Percentiles rank a stretch among this genome's conserved stretches.
Evolutionary conservation across 129 eudicot genomes (phyloP).

Genomic region (Saussurea involucrata): DNA sequence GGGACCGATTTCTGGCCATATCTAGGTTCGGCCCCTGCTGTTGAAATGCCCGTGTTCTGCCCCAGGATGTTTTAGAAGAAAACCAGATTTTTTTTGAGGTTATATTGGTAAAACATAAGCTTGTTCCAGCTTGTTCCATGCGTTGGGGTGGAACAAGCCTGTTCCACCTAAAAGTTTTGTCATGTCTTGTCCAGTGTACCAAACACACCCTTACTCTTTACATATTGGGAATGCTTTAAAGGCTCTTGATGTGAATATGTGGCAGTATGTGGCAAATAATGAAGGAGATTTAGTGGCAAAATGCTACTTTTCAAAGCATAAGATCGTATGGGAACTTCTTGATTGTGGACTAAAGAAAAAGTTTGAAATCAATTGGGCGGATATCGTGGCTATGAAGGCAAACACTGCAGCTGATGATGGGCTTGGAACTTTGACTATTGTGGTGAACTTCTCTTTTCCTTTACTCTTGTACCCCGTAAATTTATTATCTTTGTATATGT

Average conservation of each 20-base stretch:
- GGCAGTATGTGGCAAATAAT: constrained; percentile 68
- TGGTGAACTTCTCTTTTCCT: constrained; percentile 40
- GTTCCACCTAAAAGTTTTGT: no score
- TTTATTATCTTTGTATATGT: constrained; percentile 1
- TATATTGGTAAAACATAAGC: no score
- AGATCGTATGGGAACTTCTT: constrained; percentile 96
- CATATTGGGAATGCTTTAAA: neutral
- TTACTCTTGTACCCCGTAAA: neutral
- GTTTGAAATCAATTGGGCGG: constrained; percentile 92
- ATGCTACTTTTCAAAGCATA: constrained; percentile 89
- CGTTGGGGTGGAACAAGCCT: no score
- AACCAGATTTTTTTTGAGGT: no score
- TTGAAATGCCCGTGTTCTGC: no score
- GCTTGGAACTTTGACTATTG: constrained; percentile 59
- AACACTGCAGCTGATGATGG: constrained; percentile 51
- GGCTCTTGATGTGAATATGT: constrained; percentile 3
- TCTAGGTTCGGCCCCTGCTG: no score
- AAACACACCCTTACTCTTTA: neutral
- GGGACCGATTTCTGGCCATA: no score
- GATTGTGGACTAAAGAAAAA: constrained; percentile 82
- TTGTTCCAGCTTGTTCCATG: no score
- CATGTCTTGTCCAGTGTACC: no score
- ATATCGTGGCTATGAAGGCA: constrained; percentile 68
- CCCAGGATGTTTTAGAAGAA: no score
- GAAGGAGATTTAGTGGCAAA: constrained; percentile 92